These are phyloP conservation scores for Acacia confusa DNA, from an alignment of 306 rosid genomes.

Conservation along the genomic window DNA sequence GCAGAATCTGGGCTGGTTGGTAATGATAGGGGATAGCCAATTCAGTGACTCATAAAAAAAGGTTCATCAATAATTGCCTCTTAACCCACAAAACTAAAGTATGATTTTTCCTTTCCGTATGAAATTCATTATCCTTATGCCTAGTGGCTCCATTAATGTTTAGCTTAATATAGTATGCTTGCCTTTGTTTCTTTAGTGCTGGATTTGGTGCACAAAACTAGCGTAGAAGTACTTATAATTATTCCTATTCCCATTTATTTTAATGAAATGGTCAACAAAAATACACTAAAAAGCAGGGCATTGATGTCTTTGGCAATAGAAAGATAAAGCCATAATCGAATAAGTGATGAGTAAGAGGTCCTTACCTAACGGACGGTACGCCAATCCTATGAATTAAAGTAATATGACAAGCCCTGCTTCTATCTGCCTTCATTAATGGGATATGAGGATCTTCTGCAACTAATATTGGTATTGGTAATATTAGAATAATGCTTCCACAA, in stretches of 20 bases:
- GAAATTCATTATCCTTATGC: constrained; percentile 17
- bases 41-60: neutral
- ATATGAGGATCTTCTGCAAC: constrained; percentile 17
- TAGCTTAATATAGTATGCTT: constrained; percentile 23
- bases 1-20: neutral
- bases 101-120: neutral
- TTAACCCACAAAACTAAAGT: constrained; percentile 10
- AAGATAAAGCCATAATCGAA: constrained; percentile 7
- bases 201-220: constrained; percentile 35
- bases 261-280: constrained; percentile 24
- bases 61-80: constrained; percentile 27
- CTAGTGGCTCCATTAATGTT: constrained; percentile 29
- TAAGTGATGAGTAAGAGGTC: neutral
- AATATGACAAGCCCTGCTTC: constrained; percentile 11
- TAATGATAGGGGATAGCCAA: constrained; percentile 15
- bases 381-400: constrained; percentile 25
- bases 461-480: neutral
- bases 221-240: constrained; percentile 15
- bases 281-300: neutral
- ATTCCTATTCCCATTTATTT: constrained; percentile 6
- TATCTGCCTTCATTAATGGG: neutral
- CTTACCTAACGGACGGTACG: constrained; percentile 46
- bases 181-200: constrained; percentile 18
- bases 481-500: neutral
- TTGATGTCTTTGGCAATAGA: constrained; percentile 12